Percentiles rank a stretch among this genome's conserved stretches.
Evolutionary conservation across 768 basidiomycete species (phyloP).

Genomic region (Amanita muscaria): DNA sequence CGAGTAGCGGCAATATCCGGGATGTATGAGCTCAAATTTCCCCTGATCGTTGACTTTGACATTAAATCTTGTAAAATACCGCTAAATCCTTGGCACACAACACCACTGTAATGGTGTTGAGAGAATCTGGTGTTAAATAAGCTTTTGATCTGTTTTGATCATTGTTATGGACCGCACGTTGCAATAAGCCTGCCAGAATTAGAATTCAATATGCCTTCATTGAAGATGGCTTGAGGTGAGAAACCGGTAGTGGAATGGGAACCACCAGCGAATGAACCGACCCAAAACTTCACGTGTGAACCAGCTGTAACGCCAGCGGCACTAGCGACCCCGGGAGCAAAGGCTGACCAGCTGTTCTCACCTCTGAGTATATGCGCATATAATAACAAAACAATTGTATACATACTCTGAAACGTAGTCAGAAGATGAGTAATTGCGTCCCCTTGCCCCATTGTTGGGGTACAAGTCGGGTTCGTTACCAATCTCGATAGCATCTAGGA

Average conservation of each 20-base stretch:
- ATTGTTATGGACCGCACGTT: conserved; percentile 28
- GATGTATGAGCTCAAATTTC: conserved; percentile 43
- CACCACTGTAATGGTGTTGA: conserved; percentile 51
- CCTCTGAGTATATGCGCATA: neutral
- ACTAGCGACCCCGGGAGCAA: conserved; percentile 40
- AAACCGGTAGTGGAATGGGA: conserved; percentile 40
- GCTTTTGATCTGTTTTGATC: neutral
- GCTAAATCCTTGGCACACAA: conserved; percentile 47
- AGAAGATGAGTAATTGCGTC: conserved; percentile 27
- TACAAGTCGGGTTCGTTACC: conserved; percentile 60
- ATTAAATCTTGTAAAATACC: conserved; percentile 55
- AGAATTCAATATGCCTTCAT: conserved; percentile 39
- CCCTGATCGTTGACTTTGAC: conserved; percentile 48
- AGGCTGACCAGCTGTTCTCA: conserved; percentile 39
- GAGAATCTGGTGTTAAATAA: conserved; percentile 33
- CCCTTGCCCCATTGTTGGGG: conserved; percentile 32
- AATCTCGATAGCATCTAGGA: conserved; percentile 49
- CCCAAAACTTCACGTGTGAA: conserved; percentile 38
- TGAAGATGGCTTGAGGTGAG: conserved; percentile 54
- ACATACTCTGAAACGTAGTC: conserved; percentile 45
- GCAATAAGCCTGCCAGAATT: conserved; percentile 41
- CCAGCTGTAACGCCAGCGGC: conserved; percentile 28
- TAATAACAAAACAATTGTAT: neutral
- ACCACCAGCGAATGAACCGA: conserved; percentile 40
- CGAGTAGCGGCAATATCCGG: conserved; percentile 47